Evolutionary conservation across 306 rosid genomes (phyloP).

Genomic region (Vicia villosa): DNA sequence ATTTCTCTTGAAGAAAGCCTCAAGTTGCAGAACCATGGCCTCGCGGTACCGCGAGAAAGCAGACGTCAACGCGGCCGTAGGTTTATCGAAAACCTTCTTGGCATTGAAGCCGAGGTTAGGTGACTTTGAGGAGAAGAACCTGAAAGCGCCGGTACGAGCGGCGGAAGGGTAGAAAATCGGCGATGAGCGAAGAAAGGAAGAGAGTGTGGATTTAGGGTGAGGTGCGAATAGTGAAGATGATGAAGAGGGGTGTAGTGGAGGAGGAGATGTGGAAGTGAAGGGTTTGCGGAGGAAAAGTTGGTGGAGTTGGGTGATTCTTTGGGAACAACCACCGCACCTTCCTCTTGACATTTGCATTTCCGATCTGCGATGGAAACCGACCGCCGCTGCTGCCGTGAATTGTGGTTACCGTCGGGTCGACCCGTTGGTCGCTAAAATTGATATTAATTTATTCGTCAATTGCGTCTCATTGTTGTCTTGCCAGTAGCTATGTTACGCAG

Average conservation of each 20-base stretch:
- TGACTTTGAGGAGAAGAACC: conserved; percentile 57
- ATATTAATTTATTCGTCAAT: neutral
- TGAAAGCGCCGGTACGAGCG: conserved; percentile 30
- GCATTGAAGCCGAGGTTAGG: conserved; percentile 39
- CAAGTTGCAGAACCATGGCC: conserved; percentile 83
- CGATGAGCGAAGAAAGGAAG: conserved; percentile 15
- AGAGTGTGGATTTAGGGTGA: conserved; percentile 33
- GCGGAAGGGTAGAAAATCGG: neutral
- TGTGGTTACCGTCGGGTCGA: neutral
- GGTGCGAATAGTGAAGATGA: conserved; percentile 23
- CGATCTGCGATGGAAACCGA: neutral
- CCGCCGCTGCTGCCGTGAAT: neutral
- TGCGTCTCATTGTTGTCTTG: neutral
- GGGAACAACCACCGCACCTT: conserved; percentile 31
- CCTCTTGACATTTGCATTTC: conserved; percentile 44
- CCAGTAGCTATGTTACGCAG: too few species aligned
- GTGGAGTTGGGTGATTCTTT: conserved; percentile 44
- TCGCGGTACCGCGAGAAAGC: conserved; percentile 70
- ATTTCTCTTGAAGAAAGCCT: conserved; percentile 79
- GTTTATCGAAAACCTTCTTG: conserved; percentile 59
- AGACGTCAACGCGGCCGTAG: conserved; percentile 51
- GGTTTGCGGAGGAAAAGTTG: conserved; percentile 47
- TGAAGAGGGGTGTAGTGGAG: conserved; percentile 31
- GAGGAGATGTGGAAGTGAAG: conserved; percentile 33
- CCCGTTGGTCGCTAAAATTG: neutral